Evolutionary conservation across 495 filamentous ascomycete species (phyloP).

Genomic region (Penicillium flavigenum): DNA sequence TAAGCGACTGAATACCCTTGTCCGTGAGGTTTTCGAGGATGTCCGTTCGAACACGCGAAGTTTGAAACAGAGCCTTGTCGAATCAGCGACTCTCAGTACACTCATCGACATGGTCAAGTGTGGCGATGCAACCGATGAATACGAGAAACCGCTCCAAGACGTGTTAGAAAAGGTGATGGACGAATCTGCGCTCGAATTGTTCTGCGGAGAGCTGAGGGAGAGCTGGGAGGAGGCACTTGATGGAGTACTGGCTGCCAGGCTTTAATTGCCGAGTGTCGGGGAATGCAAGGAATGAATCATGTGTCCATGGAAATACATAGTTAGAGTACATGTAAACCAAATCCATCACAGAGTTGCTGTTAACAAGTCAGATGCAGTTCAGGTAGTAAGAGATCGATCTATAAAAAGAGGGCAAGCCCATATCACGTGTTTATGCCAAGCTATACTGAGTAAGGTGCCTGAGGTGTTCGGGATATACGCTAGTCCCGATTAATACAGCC

Average conservation of each 20-base stretch:
- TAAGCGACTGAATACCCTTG: conserved; percentile 27
- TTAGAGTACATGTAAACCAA: not conserved
- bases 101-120: conserved; percentile 38
- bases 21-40: conserved; percentile 34
- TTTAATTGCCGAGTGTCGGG: conserved; percentile 20
- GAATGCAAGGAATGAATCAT: not conserved
- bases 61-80: conserved; percentile 39
- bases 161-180: conserved; percentile 38
- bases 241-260: conserved; percentile 36
- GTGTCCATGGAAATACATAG: not conserved
- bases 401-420: not conserved
- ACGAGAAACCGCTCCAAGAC: conserved; percentile 31
- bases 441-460: not conserved
- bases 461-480: conserved; percentile 5
- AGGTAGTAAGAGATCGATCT: not conserved
- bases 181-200: conserved; percentile 39
- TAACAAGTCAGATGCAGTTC: not conserved
- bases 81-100: conserved; percentile 38
- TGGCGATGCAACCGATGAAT: conserved; percentile 26
- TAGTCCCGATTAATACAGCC: conserved; percentile 28
- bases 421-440: conserved; percentile 3
- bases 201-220: conserved; percentile 46
- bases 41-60: conserved; percentile 35
- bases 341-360: not conserved
- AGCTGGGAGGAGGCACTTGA: conserved; percentile 49